Evolutionary conservation across 179 eudicot genomes (phyloP), one percentile per base, ranked within the genome.

Genomic region (Corrigiola litoralis): DNA sequence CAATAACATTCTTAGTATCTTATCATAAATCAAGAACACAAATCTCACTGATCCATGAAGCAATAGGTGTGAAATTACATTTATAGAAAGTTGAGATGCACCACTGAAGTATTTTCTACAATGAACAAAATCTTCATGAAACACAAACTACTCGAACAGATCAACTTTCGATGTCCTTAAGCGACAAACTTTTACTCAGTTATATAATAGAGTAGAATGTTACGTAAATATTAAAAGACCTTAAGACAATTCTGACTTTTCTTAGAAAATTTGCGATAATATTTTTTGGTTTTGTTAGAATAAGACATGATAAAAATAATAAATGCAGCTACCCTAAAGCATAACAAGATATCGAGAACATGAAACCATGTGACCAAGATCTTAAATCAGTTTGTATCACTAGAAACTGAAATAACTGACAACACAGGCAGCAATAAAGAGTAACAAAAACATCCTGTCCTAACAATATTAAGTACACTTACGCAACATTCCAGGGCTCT

Each of bases 401-500:
- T 41, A 27, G 8, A 61, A 28, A 16, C n/a, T n/a, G n/a, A n/a
- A n/a, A n/a, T n/a, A n/a, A n/a, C n/a, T n/a, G n/a, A n/a, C n/a
- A n/a, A n/a, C n/a, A n/a, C n/a, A n/a, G n/a, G n/a, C n/a, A n/a
- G n/a, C n/a, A n/a, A 48, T 1, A 49, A 37, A 12, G 23, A 62
- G 17, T 28, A 40, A 23, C 40, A 34, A 48, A 32, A 17, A 47
- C 2, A 59, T 9, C 18, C 29, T 44, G 13, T 2, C 13, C 37
- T 24, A 34, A 53, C 11, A 1, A 20, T 17, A 37, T 31, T 25
- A 69, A 61, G 63, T 62, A 72, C 59, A 82, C 98, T 90, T 87
- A 94, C 96, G 99, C 99, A 59, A 94, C 99, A 87, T 90, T 94
- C 99, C 99, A 90, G 54, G 99, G 99, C 76, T 94, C 97, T 50